Evolutionary conservation across 2,329 filamentous ascomycete genomes (phyloP), one percentile per base, ranked within the genome.

Genomic region (Trichoderma polysporum): DNA sequence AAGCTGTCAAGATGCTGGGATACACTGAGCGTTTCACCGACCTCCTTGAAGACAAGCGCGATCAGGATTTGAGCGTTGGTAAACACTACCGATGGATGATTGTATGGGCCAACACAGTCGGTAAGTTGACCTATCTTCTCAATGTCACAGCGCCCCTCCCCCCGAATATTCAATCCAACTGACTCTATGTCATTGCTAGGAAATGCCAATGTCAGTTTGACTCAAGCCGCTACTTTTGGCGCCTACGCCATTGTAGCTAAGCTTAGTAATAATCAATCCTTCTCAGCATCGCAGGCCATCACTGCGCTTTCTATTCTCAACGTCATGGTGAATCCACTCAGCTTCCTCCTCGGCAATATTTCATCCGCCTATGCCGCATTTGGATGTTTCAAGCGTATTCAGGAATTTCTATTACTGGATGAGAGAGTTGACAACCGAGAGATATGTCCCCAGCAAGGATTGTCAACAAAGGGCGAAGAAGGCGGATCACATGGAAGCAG

Each of bases 1-100:
- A 77, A 17, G 69, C 74, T 0, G 72, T 77, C n/a, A 78, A 78
- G 57, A 78, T 78, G 75, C 70, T 77, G 1, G 76, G 76, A 0
- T 69, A 74, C 8, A 71, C 75, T 1, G 73, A 76, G 25, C 69
- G 68, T 10, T 75, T 77, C 13, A 64, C 68, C 2, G 58, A 61
- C 2, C 62, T 74, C 0, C 73, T 77, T 60, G 64, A 69, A 13
- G 60, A 70, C 19, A 75, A 72, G 45, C 69, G 75, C 12, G 69
- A 72, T 13, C 61, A 75, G 2, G 75, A 76, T 19, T 67, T 77
- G 27, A 58, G 62, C 2, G 65, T 70, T 0, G 73, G 73, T 1
- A 75, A 75, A 54, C 69, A 71, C 7, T 77, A 68, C 50, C 70
- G 75, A 10, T 17, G 63, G 27, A 63, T 76, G 15, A 72, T 50